Base-by-base conservation (phyloP, 805 yeast species). In the Ogataea trehalophila region DNA sequence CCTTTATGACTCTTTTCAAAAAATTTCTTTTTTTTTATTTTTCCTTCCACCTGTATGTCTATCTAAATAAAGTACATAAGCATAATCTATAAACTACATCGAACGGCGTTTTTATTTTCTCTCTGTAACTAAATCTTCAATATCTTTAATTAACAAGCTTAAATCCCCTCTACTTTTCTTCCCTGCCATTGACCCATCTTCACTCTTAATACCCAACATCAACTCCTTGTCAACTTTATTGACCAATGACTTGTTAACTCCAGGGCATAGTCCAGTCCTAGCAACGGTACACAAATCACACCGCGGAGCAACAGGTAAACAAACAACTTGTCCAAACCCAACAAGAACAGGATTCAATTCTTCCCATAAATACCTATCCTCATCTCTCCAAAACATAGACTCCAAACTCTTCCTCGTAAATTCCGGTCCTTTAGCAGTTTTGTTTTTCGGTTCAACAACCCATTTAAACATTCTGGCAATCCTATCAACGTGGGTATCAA, bases 271-370 rank as follows among this genome's bases (percentile, higher is more conserved):
- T 0, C 74, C 77, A 22, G 70, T 69, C 45, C 60, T 66, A 15
- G 77, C 79, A 57, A 83, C 66, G 4, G 76, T 59, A 56, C 97
- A 89, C 6, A 83, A 54, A 58, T 84, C 91, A 65, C 97, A 89
- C 51, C 85, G 73, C 13, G 75, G 63, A 5, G 82, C 81, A 46
- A 83, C 73, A 0, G 96, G 86, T 9, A 81, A 75, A 61, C 97
- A 91, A 3, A 91, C 76, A 0, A 84, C 82, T 63, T 91, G 98
- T 13, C 98, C 98, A 71, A 90, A 91, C 4, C 98, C 97, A 8
- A 91, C 98, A 6, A 92, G 65, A 9, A 85, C 64, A 1, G 95
- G 95, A 62, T 91, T 91, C 37, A 92, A 81, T 47, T 87, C 95
- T 11, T 74, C 71, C 98, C 98, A 91, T 41, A 79, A 33, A n/a